Conservation (phyloP, 352 stramenopile species). For the Pythium aristosporum region DNA sequence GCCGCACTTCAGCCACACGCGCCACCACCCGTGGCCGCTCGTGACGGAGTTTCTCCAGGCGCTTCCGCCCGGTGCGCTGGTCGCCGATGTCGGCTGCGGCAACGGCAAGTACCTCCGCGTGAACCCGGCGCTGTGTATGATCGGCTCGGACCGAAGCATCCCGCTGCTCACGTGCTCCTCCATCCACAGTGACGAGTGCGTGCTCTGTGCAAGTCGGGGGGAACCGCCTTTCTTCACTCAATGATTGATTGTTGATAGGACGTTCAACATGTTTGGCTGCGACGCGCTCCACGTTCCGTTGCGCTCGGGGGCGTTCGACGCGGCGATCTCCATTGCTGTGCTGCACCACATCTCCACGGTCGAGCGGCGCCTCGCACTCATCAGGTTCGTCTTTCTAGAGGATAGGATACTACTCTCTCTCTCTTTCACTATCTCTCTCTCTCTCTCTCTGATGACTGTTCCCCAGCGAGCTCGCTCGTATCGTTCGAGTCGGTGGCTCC, state of each 20-base stretch:
- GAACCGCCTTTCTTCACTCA: neutral
- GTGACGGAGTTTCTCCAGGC: conserved; percentile 59
- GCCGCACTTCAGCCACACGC: conserved; percentile 82
- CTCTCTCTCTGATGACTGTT: neutral
- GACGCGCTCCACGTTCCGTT: conserved; percentile 71
- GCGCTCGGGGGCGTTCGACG: conserved; percentile 58
- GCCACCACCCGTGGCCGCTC: conserved; percentile 78
- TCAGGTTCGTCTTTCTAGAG: conserved; percentile 38
- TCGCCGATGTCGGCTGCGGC: conserved; percentile 78
- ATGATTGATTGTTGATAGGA: conserved; percentile 26
- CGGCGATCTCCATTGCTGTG: conserved; percentile 82
- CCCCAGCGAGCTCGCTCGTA: conserved; percentile 58
- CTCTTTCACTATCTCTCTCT: neutral
- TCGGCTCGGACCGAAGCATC: conserved; percentile 76
- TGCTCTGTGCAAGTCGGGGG: neutral
- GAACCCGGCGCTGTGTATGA: conserved; percentile 58
- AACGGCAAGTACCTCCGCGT: conserved; percentile 83
- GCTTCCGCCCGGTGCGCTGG: conserved; percentile 48
- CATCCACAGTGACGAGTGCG: conserved; percentile 36
- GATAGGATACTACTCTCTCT: neutral
- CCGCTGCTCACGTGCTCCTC: conserved; percentile 60
- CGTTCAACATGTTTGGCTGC: conserved; percentile 61
- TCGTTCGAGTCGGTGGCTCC: conserved; percentile 55
- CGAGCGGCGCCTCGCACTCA: conserved; percentile 60
- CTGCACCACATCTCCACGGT: conserved; percentile 83